Conservation (phyloP, 345 rosid species). For the Ceriops zippeliana region DNA sequence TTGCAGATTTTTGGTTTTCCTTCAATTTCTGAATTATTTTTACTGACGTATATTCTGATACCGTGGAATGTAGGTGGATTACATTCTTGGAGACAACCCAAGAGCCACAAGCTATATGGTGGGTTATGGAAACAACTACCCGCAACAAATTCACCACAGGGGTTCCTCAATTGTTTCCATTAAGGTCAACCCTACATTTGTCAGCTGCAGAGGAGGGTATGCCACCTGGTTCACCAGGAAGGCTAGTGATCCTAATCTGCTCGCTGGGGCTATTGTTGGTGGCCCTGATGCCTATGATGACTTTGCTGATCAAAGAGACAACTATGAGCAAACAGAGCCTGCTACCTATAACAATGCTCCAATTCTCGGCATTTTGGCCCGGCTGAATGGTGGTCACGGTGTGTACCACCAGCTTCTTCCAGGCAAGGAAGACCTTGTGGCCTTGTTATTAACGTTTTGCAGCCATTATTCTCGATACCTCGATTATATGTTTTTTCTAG, state of each 20-base stretch:
- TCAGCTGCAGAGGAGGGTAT: constrained; percentile 91
- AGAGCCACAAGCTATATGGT: constrained; percentile 97
- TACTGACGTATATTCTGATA: not conserved
- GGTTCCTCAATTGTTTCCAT: constrained; percentile 86
- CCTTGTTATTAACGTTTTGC: not conserved
- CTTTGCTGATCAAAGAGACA: constrained; percentile 88
- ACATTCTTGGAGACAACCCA: constrained; percentile 96
- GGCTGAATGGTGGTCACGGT: constrained; percentile 61
- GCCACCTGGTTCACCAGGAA: constrained; percentile 82
- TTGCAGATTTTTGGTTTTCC: not conserved
- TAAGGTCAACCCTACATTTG: constrained; percentile 58
- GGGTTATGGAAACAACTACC: constrained; percentile 92
- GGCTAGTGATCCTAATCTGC: constrained; percentile 80
- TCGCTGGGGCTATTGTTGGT: constrained; percentile 88
- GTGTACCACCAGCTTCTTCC: constrained; percentile 91
- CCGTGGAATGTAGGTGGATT: constrained; percentile 56
- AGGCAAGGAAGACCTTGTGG: constrained; percentile 37
- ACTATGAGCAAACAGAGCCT: constrained; percentile 97
- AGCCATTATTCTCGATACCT: not conserved
- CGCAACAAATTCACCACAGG: constrained; percentile 85
- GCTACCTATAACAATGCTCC: constrained; percentile 99
- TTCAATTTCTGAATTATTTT: not conserved
- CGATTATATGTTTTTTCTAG: not conserved
- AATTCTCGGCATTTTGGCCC: constrained; percentile 78
- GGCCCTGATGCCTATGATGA: constrained; percentile 96